phyloP scores from a whole-genome alignment of 345 rosid species.

The Mallotus nudiflorus region DNA sequence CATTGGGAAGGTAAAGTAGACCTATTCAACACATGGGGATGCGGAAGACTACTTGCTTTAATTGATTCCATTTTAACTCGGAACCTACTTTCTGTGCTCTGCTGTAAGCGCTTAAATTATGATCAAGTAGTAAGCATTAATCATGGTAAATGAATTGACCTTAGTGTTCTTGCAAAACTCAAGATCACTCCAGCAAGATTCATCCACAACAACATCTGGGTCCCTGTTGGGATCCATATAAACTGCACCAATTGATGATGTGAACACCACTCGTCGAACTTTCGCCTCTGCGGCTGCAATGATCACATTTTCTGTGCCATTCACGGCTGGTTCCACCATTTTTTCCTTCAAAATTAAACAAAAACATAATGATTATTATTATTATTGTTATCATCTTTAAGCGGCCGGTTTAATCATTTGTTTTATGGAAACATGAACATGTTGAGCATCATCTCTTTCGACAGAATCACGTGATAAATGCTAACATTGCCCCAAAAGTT shows the following conservation, averaged over 20 bases:
- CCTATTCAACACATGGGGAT: too few species aligned
- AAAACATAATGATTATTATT: too few species aligned
- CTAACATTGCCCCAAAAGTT: too few species aligned
- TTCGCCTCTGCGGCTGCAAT: constrained; percentile 80
- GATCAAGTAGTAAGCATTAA: too few species aligned
- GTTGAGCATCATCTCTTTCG: too few species aligned
- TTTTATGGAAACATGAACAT: too few species aligned
- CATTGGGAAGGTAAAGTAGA: background rate
- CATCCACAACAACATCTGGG: constrained; percentile 75
- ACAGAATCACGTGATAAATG: too few species aligned
- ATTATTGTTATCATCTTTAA: background rate
- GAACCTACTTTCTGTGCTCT: too few species aligned
- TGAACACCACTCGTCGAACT: constrained; percentile 84
- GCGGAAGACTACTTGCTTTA: too few species aligned
- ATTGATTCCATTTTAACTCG: too few species aligned
- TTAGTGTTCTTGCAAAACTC: constrained; percentile 93
- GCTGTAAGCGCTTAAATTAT: too few species aligned
- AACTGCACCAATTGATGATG: constrained; percentile 90
- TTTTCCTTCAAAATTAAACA: constrained; percentile 53
- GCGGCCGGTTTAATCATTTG: too few species aligned
- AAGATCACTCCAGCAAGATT: constrained; percentile 95
- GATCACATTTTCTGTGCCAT: constrained; percentile 80
- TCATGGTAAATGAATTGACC: constrained; percentile 33
- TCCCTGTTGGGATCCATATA: constrained; percentile 86
- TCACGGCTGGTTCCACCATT: constrained; percentile 98